phyloP scores from a whole-genome alignment of 208 protist species.

The Lotmaria passim region DNA sequence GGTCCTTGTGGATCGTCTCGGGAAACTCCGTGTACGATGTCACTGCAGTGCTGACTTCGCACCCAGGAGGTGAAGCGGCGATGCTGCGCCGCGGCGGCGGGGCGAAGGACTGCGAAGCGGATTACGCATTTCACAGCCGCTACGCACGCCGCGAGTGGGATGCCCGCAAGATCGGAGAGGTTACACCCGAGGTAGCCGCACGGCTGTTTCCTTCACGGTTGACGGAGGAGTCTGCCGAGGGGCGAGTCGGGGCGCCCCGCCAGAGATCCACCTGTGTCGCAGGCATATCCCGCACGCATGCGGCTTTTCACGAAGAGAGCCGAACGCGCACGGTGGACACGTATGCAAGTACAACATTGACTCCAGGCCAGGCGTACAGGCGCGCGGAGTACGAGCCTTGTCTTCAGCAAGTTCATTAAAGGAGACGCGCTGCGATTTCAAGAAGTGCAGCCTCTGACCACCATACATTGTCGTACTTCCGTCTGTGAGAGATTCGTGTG shows the following conservation, averaged over 20 bases:
- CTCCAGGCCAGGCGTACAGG: constrained; percentile 19
- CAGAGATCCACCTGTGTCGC: background rate
- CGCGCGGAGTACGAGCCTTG: constrained; percentile 1
- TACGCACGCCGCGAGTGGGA: constrained; percentile 62
- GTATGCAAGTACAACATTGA: constrained; percentile 25
- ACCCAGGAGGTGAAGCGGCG: constrained; percentile 72
- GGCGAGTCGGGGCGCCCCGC: background rate
- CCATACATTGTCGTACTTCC: constrained; percentile 17
- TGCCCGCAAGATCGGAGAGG: constrained; percentile 64
- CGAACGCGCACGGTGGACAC: constrained; percentile 32
- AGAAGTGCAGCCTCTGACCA: background rate
- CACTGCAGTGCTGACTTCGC: constrained; percentile 56
- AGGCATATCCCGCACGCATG: constrained; percentile 9
- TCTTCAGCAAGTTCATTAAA: constrained; percentile 15
- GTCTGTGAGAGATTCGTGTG: too few relatives aligned
- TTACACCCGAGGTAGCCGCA: constrained; percentile 33
- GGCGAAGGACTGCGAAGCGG: constrained; percentile 59
- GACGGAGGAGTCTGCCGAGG: background rate
- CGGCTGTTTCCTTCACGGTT: constrained; percentile 29
- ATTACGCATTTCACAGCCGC: constrained; percentile 74
- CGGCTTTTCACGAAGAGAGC: constrained; percentile 24
- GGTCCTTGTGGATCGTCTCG: constrained; percentile 78
- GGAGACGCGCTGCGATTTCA: background rate
- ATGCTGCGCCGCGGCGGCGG: constrained; percentile 74
- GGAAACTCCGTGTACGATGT: constrained; percentile 87